A percentile compares a stretch with the other conserved stretches of the same genome.
phyloP scores from a whole-genome alignment of 192 early-diverging fungal genomes.

The Coemansia sp. region DNA sequence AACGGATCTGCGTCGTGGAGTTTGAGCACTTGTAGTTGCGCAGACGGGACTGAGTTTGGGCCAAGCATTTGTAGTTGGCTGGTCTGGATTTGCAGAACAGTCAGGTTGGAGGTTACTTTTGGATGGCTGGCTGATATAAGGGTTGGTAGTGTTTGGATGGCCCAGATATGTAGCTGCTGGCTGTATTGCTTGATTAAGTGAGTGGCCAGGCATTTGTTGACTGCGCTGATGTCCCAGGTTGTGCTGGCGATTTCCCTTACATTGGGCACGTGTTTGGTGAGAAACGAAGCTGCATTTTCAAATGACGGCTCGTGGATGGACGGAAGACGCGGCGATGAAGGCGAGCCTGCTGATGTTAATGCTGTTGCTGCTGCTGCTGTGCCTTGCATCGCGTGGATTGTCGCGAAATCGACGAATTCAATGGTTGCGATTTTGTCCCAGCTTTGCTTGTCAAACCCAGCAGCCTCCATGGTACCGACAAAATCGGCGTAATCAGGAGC shows the following conservation, averaged over 20 bases:
- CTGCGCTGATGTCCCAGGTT: slow-evolving; percentile 21
- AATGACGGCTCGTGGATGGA: neutral
- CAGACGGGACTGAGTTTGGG: neutral
- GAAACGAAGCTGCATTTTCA: neutral
- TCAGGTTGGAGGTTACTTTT: neutral
- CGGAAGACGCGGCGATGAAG: neutral
- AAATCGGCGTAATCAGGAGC: slow-evolving; percentile 17
- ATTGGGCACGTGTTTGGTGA: slow-evolving; percentile 12
- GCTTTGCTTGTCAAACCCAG: neutral
- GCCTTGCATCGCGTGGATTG: neutral
- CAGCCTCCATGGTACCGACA: slow-evolving; percentile 1
- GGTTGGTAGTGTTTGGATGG: neutral
- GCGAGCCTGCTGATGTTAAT: slow-evolving; percentile 1
- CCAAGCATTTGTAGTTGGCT: slow-evolving; percentile 12
- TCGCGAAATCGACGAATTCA: slow-evolving; percentile 21
- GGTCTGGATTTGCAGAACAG: slow-evolving; percentile 27
- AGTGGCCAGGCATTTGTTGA: slow-evolving; percentile 14
- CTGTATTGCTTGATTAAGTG: slow-evolving; percentile 6
- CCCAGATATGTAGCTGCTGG: slow-evolving; percentile 8
- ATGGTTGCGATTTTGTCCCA: neutral
- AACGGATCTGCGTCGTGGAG: slow-evolving; percentile 27
- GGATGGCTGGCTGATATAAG: neutral
- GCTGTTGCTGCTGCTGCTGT: slow-evolving; percentile 13
- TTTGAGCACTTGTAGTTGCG: slow-evolving; percentile 17
- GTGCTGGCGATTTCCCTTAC: slow-evolving; percentile 7